These are phyloP conservation scores for Aspergillus indologenus DNA, from an alignment of 495 filamentous ascomycete species.

Conservation along the genomic window DNA sequence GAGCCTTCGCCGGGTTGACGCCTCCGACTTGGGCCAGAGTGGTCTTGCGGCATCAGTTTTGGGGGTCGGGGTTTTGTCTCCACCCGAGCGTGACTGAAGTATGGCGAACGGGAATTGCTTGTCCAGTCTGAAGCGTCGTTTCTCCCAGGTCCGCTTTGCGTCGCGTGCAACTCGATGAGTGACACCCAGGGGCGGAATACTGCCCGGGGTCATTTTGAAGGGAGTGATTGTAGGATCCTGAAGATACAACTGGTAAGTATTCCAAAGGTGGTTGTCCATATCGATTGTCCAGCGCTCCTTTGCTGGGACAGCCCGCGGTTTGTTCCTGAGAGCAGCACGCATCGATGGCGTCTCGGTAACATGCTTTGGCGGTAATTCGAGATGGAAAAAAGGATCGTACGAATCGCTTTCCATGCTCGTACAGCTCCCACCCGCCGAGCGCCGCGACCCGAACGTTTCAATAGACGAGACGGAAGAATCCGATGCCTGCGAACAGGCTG, in stretches of 20 bases:
- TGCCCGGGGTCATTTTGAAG: constrained; percentile 84
- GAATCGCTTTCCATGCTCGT: constrained; percentile 64
- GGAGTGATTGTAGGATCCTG: constrained; percentile 92
- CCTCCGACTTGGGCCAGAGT: constrained; percentile 78
- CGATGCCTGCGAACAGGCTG: constrained; percentile 60
- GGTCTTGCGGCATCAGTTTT: constrained; percentile 27
- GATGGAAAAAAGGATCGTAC: constrained; percentile 53
- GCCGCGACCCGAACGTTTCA: constrained; percentile 62
- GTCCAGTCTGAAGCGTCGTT: constrained; percentile 22
- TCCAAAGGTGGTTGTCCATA: constrained; percentile 93
- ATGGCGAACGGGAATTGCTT: constrained; percentile 28
- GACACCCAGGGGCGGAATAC: constrained; percentile 83
- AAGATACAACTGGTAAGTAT: constrained; percentile 80
- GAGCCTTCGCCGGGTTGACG: constrained; percentile 76
- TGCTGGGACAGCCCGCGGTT: constrained; percentile 13
- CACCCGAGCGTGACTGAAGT: constrained; percentile 46
- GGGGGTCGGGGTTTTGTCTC: constrained; percentile 61
- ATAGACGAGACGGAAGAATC: constrained; percentile 69
- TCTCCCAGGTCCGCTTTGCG: constrained; percentile 78
- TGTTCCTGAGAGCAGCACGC: constrained; percentile 25
- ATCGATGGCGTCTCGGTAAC: constrained; percentile 33
- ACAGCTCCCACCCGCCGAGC: constrained; percentile 63
- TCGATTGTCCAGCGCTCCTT: constrained; percentile 70
- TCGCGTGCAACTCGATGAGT: constrained; percentile 84
- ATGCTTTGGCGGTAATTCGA: constrained; percentile 38